Evolutionary conservation across 352 stramenopile species (phyloP).

Genomic region (Thraustochytrium striatum): DNA sequence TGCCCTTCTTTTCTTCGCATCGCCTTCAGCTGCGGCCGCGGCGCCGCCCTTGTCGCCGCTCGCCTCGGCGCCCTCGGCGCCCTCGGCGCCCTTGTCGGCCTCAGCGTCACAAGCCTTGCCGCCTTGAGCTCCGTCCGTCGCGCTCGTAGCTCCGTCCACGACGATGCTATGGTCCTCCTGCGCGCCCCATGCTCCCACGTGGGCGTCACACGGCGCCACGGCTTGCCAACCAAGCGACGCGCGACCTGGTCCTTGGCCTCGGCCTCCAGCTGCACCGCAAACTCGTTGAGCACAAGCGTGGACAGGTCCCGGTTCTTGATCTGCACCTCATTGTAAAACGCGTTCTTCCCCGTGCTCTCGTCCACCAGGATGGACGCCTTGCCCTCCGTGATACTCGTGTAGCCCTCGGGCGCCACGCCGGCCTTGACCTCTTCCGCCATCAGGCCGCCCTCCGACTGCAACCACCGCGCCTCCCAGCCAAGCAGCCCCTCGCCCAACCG

Average conservation of each 20-base stretch:
- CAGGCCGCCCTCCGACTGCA: not conserved
- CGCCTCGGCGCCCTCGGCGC: conserved; percentile 53
- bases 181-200: conserved; percentile 48
- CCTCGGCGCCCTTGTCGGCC: conserved; percentile 2
- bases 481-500: too few species aligned
- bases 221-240: conserved; percentile 49
- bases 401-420: conserved; percentile 36
- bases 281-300: conserved; percentile 95
- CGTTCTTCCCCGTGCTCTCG: conserved; percentile 57
- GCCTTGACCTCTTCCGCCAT: not conserved
- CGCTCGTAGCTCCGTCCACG: not conserved
- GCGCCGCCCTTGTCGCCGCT: conserved; percentile 59
- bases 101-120: conserved; percentile 36
- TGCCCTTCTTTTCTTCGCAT: conserved; percentile 63
- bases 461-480: too few species aligned
- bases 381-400: conserved; percentile 58
- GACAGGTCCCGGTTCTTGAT: conserved; percentile 98
- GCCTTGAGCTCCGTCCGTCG: not conserved
- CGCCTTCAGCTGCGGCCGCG: conserved; percentile 67
- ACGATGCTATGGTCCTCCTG: conserved; percentile 25
- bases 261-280: conserved; percentile 79
- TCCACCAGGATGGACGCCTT: conserved; percentile 80
- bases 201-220: conserved; percentile 51
- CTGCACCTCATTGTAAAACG: conserved; percentile 87
- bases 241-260: conserved; percentile 63